These are phyloP conservation scores for Davidsoniella australis DNA, from an alignment of 2,329 filamentous ascomycete genomes.

Conservation along the genomic window DNA sequence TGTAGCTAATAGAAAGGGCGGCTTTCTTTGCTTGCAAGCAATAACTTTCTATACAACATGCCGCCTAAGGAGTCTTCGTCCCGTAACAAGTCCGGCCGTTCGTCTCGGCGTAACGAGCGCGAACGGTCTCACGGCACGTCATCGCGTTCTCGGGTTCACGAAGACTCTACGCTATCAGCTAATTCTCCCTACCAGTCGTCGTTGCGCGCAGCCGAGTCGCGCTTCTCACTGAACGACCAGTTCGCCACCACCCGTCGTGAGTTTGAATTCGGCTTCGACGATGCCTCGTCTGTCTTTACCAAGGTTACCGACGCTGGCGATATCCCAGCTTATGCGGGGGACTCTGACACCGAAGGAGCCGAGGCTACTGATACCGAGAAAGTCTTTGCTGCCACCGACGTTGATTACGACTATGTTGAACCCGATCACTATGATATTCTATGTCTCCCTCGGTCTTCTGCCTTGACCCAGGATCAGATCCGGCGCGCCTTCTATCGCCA, in stretches of 20 bases:
- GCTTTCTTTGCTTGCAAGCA: too few species aligned
- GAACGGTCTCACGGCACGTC: conserved; percentile 7
- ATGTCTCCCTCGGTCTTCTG: conserved; percentile 23
- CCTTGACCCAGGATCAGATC: conserved; percentile 22
- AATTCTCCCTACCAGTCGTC: conserved; percentile 14
- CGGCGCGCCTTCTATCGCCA: conserved; percentile 28
- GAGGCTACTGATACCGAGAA: conserved; percentile 6
- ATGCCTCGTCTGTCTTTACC: conserved; percentile 27
- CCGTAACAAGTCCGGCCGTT: conserved; percentile 5
- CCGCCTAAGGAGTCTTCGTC: conserved; percentile 8
- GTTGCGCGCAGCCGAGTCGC: conserved; percentile 23
- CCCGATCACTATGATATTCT: conserved; percentile 29
- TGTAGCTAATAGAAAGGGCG: too few species aligned
- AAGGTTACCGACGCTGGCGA: conserved; percentile 14
- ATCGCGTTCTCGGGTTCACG: conserved; percentile 6
- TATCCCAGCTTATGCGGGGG: conserved; percentile 15
- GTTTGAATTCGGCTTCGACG: conserved; percentile 31
- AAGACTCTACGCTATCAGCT: conserved; percentile 4
- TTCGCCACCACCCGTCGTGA: conserved; percentile 30
- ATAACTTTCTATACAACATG: neutral
- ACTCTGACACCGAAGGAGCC: conserved; percentile 9
- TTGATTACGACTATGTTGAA: conserved; percentile 13
- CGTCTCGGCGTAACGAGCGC: conserved; percentile 13
- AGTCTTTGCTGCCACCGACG: conserved; percentile 12
- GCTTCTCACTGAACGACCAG: conserved; percentile 30